Evolutionary conservation across 192 early-diverging fungal genomes (phyloP), one percentile per base, ranked within the genome.

Genomic region (Rhizoclosmatium globosum): DNA sequence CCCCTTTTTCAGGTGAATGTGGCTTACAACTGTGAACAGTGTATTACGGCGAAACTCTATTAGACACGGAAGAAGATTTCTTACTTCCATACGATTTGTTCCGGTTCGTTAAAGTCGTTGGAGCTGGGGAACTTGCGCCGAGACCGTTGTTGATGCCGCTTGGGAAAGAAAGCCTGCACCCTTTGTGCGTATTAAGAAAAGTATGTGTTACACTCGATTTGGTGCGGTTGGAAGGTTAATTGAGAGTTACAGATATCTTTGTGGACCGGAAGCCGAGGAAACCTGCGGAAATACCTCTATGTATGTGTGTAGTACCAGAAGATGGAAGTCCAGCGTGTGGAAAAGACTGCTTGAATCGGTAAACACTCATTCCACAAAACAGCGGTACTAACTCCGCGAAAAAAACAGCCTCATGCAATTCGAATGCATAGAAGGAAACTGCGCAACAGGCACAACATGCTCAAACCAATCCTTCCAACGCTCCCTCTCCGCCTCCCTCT

Each of bases 401-500:
- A 70, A 38, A 15, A 41, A 17, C 17, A 74, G 73, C n/a, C 15
- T 74, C 9, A 74, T 74, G 73, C 73, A 74, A 64, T 74, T 94
- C 68, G 95, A 96, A 78, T 95, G 93, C 74, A 79, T 83, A 62
- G 84, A 87, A 2, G 86, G 89, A 6, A 67, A 82, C 23, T 96
- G 95, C 77, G 92, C 92, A 1, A 89, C 87, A 39, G 91, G 91
- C 13, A 82, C 88, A 9, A 62, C 85, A 57, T 96, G 95, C 79
- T 87, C 91, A 0, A 96, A 96, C 78, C 93, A 93, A 64, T 77
- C 91, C 9, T 95, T 96, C 68, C 92, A 94, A 64, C 56, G 85
- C 79, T 42, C 87, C 92, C 56, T 47, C 58, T 15, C 76, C 89
- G 19, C 79, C 86, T 31, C 31, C 31, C 31, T 31, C 31, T 31